Evolutionary conservation across 495 filamentous ascomycete species (phyloP), one percentile per base, ranked within the genome.

Genomic region (Thozetella sp.): DNA sequence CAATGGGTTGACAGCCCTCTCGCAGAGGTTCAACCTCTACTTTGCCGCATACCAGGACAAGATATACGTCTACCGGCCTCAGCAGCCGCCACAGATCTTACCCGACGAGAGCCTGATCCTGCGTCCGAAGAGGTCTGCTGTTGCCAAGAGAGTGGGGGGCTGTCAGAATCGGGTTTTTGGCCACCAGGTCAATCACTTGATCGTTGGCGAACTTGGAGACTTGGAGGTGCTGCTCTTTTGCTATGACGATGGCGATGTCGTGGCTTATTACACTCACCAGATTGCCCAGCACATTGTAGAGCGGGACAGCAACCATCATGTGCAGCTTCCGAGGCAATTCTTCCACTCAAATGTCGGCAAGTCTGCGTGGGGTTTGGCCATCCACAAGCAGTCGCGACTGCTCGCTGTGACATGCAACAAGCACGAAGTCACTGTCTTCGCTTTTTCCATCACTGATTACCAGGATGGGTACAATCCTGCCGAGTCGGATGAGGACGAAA

Each of bases 361-460:
- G 24, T 93, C 90, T 59, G 94, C 92, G 2, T 99, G 95, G 95
- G 95, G 95, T 0, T 67, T 99, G 34, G 91, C 94, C 6, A 83
- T 95, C 15, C 94, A 98, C 65, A 85, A 88, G 61, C 78, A 87
- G 59, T 88, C 89, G 13, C 82, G 93, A 2, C 71, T 97, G 37
- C 84, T 99, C 55, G 95, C 93, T 0, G 88, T 94, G 19, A 87
- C 88, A 55, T 85, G 90, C 0, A 98, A 99, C 66, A 82, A 64
- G 2, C 72, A 80, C 24, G 74, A 83, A 25, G 85, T 95, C 51
- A 84, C 80, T 3, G 83, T 96, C 17, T 92, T 91, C 68, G 88
- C 87, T 2, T 92, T 92, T 69, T 90, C 89, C 0, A 77, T 93
- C 25, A 77, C 76, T 10, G 72, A 79, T 22, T 25, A 68, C 65